Percentiles rank a stretch among this genome's conserved stretches.
Conservation (phyloP, 306 rosid species). For the Pueraria montana region DNA sequence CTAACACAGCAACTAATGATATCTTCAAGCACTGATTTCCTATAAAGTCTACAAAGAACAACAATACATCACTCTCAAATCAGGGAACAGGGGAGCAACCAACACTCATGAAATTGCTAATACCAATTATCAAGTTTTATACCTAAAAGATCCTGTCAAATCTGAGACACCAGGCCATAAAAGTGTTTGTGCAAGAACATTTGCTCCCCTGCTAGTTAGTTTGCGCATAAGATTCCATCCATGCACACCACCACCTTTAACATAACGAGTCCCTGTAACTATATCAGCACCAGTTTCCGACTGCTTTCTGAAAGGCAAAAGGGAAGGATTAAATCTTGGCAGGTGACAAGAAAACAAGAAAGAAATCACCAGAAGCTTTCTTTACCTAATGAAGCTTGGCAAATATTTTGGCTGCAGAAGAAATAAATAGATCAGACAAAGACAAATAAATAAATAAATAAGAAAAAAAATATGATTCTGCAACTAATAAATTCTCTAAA, state of each 20-base stretch:
- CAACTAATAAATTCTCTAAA: slow-evolving; percentile 7
- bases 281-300: slow-evolving; percentile 85
- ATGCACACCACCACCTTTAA: slow-evolving; percentile 93
- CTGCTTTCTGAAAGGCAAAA: slow-evolving; percentile 66
- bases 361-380: slow-evolving; percentile 10
- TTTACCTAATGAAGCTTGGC: slow-evolving; percentile 87
- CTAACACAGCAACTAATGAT: slow-evolving; percentile 90
- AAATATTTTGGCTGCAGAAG: slow-evolving; percentile 91
- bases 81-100: slow-evolving; percentile 39
- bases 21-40: slow-evolving; percentile 90
- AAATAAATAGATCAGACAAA: slow-evolving; percentile 46
- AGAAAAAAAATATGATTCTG: neutral
- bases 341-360: slow-evolving; percentile 31
- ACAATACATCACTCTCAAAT: slow-evolving; percentile 44
- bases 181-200: slow-evolving; percentile 97
- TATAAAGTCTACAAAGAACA: slow-evolving; percentile 75
- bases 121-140: slow-evolving; percentile 42
- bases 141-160: slow-evolving; percentile 97
- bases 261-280: slow-evolving; percentile 97
- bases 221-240: slow-evolving; percentile 99
- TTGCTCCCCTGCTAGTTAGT: slow-evolving; percentile 97
- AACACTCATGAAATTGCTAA: slow-evolving; percentile 33
- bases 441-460: slow-evolving; percentile 25
- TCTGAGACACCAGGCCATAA: slow-evolving; percentile 98
- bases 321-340: neutral